Percentiles rank a stretch among this genome's conserved stretches.
Evolutionary conservation across 306 rosid species (phyloP).

Genomic region (Quercus ilex): DNA sequence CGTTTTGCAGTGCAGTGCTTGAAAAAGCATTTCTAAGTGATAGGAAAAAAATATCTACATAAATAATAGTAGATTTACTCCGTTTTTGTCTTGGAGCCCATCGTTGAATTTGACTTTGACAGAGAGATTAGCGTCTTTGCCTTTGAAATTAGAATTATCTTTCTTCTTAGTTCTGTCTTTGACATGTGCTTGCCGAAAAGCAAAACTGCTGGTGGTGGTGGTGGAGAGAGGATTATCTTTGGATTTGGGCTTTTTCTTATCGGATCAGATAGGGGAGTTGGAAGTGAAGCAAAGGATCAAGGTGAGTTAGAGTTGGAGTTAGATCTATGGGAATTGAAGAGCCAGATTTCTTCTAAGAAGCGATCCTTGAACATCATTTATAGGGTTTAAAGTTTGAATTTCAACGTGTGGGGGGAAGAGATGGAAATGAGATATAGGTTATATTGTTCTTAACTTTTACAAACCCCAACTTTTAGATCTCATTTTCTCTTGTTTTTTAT

Average conservation of each 20-base stretch:
- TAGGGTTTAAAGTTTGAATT: neutral
- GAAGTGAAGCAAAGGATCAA: conserved; percentile 47
- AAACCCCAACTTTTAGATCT: too few relatives aligned
- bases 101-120: conserved; percentile 11
- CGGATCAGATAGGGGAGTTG: conserved; percentile 80
- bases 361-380: conserved; percentile 91
- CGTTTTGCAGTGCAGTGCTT: too few relatives aligned
- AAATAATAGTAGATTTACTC: neutral
- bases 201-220: neutral
- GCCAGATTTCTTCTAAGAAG: conserved; percentile 84
- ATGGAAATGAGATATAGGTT: too few relatives aligned
- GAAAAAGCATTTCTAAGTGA: too few relatives aligned
- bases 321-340: conserved; percentile 76
- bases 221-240: conserved; percentile 26
- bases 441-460: too few relatives aligned
- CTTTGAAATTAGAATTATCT: conserved; percentile 33
- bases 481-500: too few relatives aligned
- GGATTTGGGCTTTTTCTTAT: conserved; percentile 76
- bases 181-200: conserved; percentile 29
- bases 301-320: conserved; percentile 52
- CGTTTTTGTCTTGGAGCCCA: neutral
- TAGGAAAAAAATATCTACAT: too few relatives aligned
- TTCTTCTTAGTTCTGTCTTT: conserved; percentile 54
- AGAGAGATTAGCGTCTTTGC: conserved; percentile 39
- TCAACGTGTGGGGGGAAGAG: too few relatives aligned